Evolutionary conservation across 768 basidiomycete species (phyloP).

Genomic region (Lactarius sp.): DNA sequence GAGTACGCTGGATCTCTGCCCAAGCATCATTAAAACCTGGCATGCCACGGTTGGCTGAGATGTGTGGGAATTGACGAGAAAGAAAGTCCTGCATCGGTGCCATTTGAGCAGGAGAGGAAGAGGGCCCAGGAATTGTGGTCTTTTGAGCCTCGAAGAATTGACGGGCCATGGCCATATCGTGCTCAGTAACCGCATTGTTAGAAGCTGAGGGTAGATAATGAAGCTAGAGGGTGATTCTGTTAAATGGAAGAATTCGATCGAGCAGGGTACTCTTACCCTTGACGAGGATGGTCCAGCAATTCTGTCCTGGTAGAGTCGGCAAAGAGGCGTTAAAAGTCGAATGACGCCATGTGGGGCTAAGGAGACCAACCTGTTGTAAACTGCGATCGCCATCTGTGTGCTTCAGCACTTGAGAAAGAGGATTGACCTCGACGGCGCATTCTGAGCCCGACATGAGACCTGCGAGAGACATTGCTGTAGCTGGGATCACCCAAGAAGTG

Average conservation of each 20-base stretch:
- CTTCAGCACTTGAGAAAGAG: slow-evolving; percentile 84
- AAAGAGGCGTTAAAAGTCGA: background rate
- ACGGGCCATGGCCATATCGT: slow-evolving; percentile 68
- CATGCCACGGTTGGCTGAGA: slow-evolving; percentile 27
- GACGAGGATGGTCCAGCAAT: slow-evolving; percentile 68
- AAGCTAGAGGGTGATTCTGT: slow-evolving; percentile 42
- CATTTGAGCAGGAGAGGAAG: slow-evolving; percentile 36
- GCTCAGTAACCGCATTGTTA: slow-evolving; percentile 46
- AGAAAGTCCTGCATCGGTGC: slow-evolving; percentile 33
- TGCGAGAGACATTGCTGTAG: slow-evolving; percentile 62
- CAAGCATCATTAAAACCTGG: slow-evolving; percentile 18
- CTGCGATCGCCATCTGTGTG: slow-evolving; percentile 86
- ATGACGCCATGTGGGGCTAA: background rate
- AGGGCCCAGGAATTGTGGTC: slow-evolving; percentile 34
- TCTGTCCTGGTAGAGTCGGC: slow-evolving; percentile 55
- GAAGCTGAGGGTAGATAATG: slow-evolving; percentile 69
- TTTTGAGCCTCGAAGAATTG: slow-evolving; percentile 65
- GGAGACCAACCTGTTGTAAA: slow-evolving; percentile 65
- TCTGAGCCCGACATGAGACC: slow-evolving; percentile 84
- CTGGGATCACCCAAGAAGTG: too few relatives aligned
- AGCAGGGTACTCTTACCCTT: slow-evolving; percentile 41
- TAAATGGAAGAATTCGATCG: background rate
- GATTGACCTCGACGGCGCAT: slow-evolving; percentile 80
- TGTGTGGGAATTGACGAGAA: slow-evolving; percentile 28
- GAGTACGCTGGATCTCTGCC: slow-evolving; percentile 16